Base-by-base conservation (phyloP, 805 yeast genomes). In the Kuraishia molischiana region DNA sequence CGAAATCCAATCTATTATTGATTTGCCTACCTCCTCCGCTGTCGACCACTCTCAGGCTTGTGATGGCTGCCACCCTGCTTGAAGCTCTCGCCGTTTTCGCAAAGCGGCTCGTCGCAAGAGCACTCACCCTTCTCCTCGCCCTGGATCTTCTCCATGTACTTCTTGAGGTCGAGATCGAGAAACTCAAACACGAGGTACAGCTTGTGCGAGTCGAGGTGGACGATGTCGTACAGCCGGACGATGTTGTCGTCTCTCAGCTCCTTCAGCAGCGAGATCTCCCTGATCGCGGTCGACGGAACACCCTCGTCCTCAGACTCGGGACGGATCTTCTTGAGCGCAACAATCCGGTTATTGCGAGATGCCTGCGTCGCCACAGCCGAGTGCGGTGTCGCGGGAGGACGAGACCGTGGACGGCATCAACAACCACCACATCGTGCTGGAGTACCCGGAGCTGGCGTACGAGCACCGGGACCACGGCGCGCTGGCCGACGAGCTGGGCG, bases 221-320 rank as follows among this genome's bases (percentile, higher is more conserved):
- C 94, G 46, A 92, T 92, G 59, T 92, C 96, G 58, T 80, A 85
- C 32, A 92, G 69, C 34, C 95, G 70, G 19, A 92, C 97, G 37
- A 90, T 89, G 59, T 90, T 87, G 43, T 86, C 95, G 61, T 92
- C 95, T 46, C 85, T 76, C 71, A 92, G 72, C 57, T 92, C 98
- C 58, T 92, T 90, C 60, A 92, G 72, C 34, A 92, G 69, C 2
- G 97, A 90, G 49, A 92, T 92, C 56, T 92, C 98, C 51, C 98
- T 72, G 41, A 92, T 92, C 4, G 98, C 97, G 0, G 98, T 92
- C 2, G 97, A 87, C 2, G 98, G 98, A 18, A 94, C 97, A 15
- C 98, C 98, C 58, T 92, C 98, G 58, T 86, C 95, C 59, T 92
- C 98, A 17, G 95, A 85, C 57, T 92, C 98, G 38, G 92, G 65